phyloP scores from a whole-genome alignment of 352 stramenopile species.

The Globisporangium barbulae region DNA sequence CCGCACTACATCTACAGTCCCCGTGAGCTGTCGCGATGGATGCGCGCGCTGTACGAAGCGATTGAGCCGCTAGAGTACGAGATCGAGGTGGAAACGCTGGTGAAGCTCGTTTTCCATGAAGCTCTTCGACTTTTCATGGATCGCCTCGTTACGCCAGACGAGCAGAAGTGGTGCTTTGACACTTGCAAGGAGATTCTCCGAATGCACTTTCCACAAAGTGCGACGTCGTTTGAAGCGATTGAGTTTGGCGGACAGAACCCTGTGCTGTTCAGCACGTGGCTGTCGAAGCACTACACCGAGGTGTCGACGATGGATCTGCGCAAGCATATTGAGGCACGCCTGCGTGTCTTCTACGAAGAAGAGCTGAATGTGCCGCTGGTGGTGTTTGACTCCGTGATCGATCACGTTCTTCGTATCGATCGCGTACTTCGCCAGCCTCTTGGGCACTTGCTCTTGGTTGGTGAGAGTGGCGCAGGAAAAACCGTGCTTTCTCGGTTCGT shows the following conservation, averaged over 20 bases:
- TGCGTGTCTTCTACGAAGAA: conserved; percentile 99
- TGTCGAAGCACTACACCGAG: conserved; percentile 97
- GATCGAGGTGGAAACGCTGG: conserved; percentile 94
- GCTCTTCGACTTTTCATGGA: conserved; percentile 98
- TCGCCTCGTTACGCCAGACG: conserved; percentile 95
- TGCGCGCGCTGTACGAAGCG: conserved; percentile 98
- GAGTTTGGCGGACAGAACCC: conserved; percentile 85
- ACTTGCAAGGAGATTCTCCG: conserved; percentile 81
- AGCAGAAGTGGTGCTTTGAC: conserved; percentile 96
- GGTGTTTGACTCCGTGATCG: conserved; percentile 99
- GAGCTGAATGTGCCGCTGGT: conserved; percentile 99
- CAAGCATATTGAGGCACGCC: conserved; percentile 94
- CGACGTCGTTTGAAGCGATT: conserved; percentile 64
- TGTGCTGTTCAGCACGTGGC: conserved; percentile 98
- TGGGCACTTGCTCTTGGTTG: conserved; percentile 98
- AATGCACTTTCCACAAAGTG: conserved; percentile 81
- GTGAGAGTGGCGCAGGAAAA: conserved; percentile 98
- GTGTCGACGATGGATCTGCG: conserved; percentile 92
- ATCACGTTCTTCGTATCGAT: conserved; percentile 98
- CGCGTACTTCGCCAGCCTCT: conserved; percentile 97
- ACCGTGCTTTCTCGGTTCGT: conserved; percentile 99
- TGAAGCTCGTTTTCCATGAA: conserved; percentile 99
- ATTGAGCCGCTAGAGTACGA: conserved; percentile 95
- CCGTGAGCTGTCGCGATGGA: conserved; percentile 98
- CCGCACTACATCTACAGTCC: conserved; percentile 99